Evolutionary conservation across 176 grass and related monocot species (phyloP).

Genomic region (Oryza rufipogon): DNA sequence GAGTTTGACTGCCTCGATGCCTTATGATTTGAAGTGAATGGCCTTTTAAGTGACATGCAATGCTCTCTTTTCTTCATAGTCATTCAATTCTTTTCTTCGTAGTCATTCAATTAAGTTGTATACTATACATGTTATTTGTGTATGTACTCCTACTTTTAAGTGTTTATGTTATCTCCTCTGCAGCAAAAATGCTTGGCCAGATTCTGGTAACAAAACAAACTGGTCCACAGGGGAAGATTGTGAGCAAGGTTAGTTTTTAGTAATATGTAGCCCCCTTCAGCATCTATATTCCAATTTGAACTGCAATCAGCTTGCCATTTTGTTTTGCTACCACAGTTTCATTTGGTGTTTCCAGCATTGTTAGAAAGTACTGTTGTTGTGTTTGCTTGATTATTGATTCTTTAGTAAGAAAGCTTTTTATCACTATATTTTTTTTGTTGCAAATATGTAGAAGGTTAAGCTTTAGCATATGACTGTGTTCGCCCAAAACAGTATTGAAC

Average conservation of each 20-base stretch:
- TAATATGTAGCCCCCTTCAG: background rate
- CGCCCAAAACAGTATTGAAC: background rate
- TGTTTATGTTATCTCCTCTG: constrained; percentile 39
- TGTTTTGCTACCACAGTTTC: too few species aligned
- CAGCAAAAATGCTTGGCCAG: constrained; percentile 98
- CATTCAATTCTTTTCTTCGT: background rate
- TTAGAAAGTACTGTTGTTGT: constrained; percentile 26
- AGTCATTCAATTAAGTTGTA: background rate
- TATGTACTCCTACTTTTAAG: background rate
- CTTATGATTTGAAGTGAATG: constrained; percentile 23
- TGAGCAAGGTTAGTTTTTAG: constrained; percentile 80
- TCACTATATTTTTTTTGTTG: too few species aligned
- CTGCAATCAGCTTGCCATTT: constrained; percentile 2
- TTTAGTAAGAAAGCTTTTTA: background rate
- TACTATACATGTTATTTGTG: background rate
- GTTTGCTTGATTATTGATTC: constrained; percentile 19
- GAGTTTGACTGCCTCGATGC: background rate
- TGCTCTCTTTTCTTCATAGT: background rate
- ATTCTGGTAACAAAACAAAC: constrained; percentile 98
- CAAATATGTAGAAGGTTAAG: background rate
- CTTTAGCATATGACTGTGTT: constrained; percentile 2
- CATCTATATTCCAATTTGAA: constrained; percentile 31
- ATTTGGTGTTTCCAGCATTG: background rate
- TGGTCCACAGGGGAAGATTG: constrained; percentile 93
- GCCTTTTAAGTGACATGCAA: constrained; percentile 6